Percentiles rank a stretch among this genome's conserved stretches.
Conservation (phyloP, 2,329 filamentous ascomycete species). For the Aspergillus carbonarius region DNA sequence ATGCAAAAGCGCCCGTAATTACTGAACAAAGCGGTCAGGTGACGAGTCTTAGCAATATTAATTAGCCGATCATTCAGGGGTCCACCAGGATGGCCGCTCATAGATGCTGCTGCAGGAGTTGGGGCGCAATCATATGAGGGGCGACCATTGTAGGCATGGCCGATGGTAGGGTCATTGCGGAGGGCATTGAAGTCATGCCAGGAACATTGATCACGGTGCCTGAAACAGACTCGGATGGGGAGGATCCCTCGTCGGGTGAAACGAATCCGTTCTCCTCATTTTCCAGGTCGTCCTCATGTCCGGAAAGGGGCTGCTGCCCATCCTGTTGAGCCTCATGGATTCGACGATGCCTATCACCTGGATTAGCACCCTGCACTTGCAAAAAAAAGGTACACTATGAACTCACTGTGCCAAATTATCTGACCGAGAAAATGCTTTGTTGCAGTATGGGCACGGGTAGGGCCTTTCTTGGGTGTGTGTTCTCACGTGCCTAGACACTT, state of each 20-base stretch:
- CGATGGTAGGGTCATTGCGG: slow-evolving; percentile 30
- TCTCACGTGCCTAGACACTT: slow-evolving; percentile 80
- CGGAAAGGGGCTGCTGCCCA: slow-evolving; percentile 45
- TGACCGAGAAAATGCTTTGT: slow-evolving; percentile 96
- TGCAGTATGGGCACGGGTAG: slow-evolving; percentile 96
- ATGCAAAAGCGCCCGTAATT: neutral
- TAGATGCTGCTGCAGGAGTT: slow-evolving; percentile 45
- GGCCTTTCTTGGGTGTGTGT: slow-evolving; percentile 99
- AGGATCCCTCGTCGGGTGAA: slow-evolving; percentile 75
- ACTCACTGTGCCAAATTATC: slow-evolving; percentile 97
- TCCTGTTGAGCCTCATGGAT: slow-evolving; percentile 77
- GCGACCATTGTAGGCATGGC: slow-evolving; percentile 42
- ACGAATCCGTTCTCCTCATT: slow-evolving; percentile 84
- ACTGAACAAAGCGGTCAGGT: neutral
- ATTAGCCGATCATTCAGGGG: neutral
- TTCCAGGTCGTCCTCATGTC: slow-evolving; percentile 78
- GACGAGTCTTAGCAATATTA: neutral
- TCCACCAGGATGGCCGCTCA: slow-evolving; percentile 19
- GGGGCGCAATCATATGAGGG: slow-evolving; percentile 44
- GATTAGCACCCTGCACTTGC: slow-evolving; percentile 35
- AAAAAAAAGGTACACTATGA: slow-evolving; percentile 1
- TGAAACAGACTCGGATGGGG: slow-evolving; percentile 45
- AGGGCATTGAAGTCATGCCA: slow-evolving; percentile 37
- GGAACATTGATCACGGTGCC: slow-evolving; percentile 35
- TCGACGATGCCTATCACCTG: slow-evolving; percentile 58